Evolutionary conservation across 352 stramenopile genomes (phyloP).

Genomic region (Phytophthora syringae): DNA sequence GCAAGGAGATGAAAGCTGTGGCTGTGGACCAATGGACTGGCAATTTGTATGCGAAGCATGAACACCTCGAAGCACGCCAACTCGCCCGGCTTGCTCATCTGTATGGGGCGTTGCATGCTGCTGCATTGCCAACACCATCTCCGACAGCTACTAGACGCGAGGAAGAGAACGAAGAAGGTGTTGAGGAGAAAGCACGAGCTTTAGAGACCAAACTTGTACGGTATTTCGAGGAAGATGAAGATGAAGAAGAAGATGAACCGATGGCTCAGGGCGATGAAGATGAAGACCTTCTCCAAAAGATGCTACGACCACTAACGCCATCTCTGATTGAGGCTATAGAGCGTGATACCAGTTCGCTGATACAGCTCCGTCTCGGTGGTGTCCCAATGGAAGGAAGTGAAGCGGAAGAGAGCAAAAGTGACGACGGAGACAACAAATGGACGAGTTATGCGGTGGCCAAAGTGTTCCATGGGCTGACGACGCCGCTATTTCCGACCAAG

Average conservation of each 20-base stretch:
- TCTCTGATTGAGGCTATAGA: conserved; percentile 65
- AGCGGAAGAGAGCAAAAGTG: conserved; percentile 18
- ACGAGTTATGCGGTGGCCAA: conserved; percentile 75
- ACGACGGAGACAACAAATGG: conserved; percentile 41
- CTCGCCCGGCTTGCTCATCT: conserved; percentile 62
- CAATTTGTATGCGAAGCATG: conserved; percentile 66
- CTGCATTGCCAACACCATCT: conserved; percentile 37
- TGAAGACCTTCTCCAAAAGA: conserved; percentile 41
- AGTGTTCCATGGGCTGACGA: conserved; percentile 79
- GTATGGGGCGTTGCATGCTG: conserved; percentile 55
- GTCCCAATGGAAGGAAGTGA: conserved; percentile 19
- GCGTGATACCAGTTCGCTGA: conserved; percentile 49
- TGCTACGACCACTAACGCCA: conserved; percentile 57
- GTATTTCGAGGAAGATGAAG: conserved; percentile 67
- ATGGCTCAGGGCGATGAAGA: conserved; percentile 33
- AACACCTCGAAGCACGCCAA: conserved; percentile 62
- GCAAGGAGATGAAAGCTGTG: conserved; percentile 7
- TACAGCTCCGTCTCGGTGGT: conserved; percentile 32
- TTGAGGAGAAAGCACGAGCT: conserved; percentile 37
- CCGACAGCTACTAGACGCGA: conserved; percentile 1
- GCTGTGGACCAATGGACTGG: conserved; percentile 45
- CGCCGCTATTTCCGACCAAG: conserved; percentile 59
- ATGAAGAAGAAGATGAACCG: background rate
- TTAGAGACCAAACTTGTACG: conserved; percentile 57
- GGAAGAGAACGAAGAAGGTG: conserved; percentile 18